Evolutionary conservation across 805 yeast species (phyloP), one percentile per base, ranked within the genome.

Genomic region (Yarrowia osloensis): DNA sequence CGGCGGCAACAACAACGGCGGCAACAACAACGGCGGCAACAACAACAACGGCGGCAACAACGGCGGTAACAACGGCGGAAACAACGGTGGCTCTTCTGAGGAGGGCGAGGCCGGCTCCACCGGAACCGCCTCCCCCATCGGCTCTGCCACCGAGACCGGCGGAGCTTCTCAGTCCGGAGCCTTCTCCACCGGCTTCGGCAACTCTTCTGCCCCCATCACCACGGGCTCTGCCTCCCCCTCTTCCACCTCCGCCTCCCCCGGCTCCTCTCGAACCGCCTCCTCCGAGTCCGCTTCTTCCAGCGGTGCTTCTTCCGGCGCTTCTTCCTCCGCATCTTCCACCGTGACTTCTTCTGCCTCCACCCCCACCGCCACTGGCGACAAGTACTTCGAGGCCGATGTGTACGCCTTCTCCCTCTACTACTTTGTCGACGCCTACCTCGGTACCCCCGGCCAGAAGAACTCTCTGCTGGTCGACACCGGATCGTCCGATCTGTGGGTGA

Each of bases 401-500:
- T 61, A 61, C 33, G 66, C 66, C 54, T 61, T 61, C 44, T 68
- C 50, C 33, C 66, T 29, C 42, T 70, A 63, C 62, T 71, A 71
- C 67, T 61, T 67, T 24, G 46, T 71, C 39, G 46, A 70, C 19
- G 68, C 74, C 17, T 67, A 73, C n/a, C 67, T 89, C 12, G 94
- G 95, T 4, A 83, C 90, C 0, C 82, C 86, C 2, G 73, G 79
- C 0, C 88, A 87, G 72, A 74, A 78, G 15, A 78, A 88, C 7
- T 79, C 78, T 3, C 84, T 87, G 13, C 75, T 86, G 39, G 73
- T 88, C 21, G 93, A 88, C 73, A 88, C 91, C 1, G 93, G 92
- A 1, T 87, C 91, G 0, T 82, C 89, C 0, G 92, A 88, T 73
- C 74, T 87, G 55, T 87, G 89, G 89, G 84, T 86, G 26, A 77